phyloP scores from a whole-genome alignment of 495 filamentous ascomycete species.

The Parathielavia hyrcaniae region DNA sequence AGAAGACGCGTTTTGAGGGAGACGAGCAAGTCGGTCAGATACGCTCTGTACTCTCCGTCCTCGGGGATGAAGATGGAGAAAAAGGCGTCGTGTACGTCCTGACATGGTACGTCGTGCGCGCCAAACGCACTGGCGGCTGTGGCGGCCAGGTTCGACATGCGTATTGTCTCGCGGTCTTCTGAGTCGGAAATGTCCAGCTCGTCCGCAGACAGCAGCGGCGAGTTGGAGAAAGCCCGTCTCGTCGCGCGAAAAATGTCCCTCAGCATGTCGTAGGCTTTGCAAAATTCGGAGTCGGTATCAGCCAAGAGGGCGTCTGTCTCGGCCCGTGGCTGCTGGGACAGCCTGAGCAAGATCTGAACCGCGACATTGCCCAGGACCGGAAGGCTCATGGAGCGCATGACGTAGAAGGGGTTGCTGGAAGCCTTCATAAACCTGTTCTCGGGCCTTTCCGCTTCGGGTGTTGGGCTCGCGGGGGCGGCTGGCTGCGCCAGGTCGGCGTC shows the following conservation, averaged over 20 bases:
- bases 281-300: conserved; percentile 64
- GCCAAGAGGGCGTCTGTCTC: conserved; percentile 73
- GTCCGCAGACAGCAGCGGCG: conserved; percentile 62
- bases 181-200: conserved; percentile 65
- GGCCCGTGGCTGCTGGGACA: conserved; percentile 40
- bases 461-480: conserved; percentile 1
- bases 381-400: conserved; percentile 36
- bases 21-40: conserved; percentile 66
- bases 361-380: conserved; percentile 42
- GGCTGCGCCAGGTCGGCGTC: conserved; percentile 17
- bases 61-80: conserved; percentile 77
- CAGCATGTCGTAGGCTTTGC: conserved; percentile 73
- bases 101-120: conserved; percentile 72
- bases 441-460: conserved; percentile 19
- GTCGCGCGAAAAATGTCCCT: conserved; percentile 76
- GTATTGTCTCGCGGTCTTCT: conserved; percentile 66
- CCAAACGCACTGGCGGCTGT: conserved; percentile 79
- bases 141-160: conserved; percentile 81
- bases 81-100: conserved; percentile 78
- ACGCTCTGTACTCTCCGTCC: conserved; percentile 45
- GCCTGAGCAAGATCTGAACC: conserved; percentile 40
- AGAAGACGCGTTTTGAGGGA: conserved; percentile 84
- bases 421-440: conserved; percentile 30
- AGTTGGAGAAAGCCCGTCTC: conserved; percentile 68
- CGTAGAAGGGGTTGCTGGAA: conserved; percentile 28